Base-by-base conservation (phyloP, 2,329 filamentous ascomycete genomes). In the Aspergillus jensenii region DNA sequence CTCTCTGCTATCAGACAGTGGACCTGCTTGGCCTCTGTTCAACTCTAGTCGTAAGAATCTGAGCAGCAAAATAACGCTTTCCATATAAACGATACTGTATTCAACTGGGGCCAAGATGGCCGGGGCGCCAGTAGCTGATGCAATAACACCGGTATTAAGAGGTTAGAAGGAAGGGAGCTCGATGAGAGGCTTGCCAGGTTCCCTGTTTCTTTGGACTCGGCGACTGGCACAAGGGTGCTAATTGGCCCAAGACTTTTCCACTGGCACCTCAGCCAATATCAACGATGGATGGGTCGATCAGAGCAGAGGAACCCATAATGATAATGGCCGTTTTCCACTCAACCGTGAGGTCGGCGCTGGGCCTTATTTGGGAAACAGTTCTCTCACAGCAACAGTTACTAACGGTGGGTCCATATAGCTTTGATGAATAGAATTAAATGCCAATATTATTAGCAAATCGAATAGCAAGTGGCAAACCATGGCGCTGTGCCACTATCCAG, bases 141-240 rank as follows among this genome's bases (percentile, higher is more conserved):
- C 56, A 58, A 58, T 58, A 58, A 14, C 39, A 25, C 50, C 50
- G 45, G 50, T 58, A 47, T 39, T 54, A 58, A 58, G 45, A 33
- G 11, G 41, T 6, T 39, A 17, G 25, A 12, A 44, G 11, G 25
- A 15, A 27, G 17, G 33, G 45, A 31, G 44, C 21, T 37, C 40
- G 19, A 43, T 40, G 31, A 37, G 54, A 40, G 21, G 40, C 33
- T 33, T n/a, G 35, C 14, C 23, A 40, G 3, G 9, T 33, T 48
- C 37, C 49, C 14, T 53, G 50, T 47, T 52, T 49, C 40, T 47
- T 27, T 17, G 35, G 45, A 11, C 35, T 47, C 43, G 43, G 27
- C 43, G 44, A 19, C 21, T 37, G n/a, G 46, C 31, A 19, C 19
- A 43, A 17, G 25, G 33, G 23, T 14, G 15, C 41, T 49, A 43